Base-by-base conservation (phyloP, 108 stramenopile species). In the Nitzschia sp. region DNA sequence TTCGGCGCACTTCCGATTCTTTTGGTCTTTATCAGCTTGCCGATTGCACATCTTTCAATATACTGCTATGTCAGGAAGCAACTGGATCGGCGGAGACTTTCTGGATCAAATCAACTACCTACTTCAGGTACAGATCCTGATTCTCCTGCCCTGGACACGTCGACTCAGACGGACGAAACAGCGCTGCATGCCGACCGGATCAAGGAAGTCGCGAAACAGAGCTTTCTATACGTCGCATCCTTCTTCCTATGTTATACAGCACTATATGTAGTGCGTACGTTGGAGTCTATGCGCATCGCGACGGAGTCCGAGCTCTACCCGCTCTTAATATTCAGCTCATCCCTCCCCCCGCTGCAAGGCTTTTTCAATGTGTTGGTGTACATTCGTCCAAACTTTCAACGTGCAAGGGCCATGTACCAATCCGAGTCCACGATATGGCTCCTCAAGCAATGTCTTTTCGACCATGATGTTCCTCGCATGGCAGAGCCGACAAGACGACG, bases 331-430 rank as follows among this genome's bases (percentile, higher is more conserved):
- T 25, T 81, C 0, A 68, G 71, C 64, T 70, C 79, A 13, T 55
- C 77, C 2, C 78, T 83, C 28, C 72, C 83, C 19, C 85, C 85
- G 17, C 45, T 81, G 27, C 85, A 86, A 56, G 85, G 85, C 25
- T 80, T 85, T 56, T 77, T 85, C 55, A 85, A 85, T 45, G 46
- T 71, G 49, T 63, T 82, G 26, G 66, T 85, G 15, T 85, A 80
- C 62, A 62, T 55, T 59, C 68, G 84, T 49, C 84, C 84, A 2
- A 46, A 79, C 54, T 82, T 80, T 68, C 54, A 76, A 33, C 78
- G 81, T n/a, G n/a, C n/a, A n/a, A n/a, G n/a, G n/a, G n/a, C n/a
- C n/a, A n/a, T n/a, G n/a, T n/a, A n/a, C n/a, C n/a, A n/a, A n/a
- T n/a, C n/a, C n/a, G n/a, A n/a, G n/a, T n/a, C n/a, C n/a, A n/a